Base-by-base conservation (phyloP, 805 yeast species). In the Metschnikowia lunata region DNA sequence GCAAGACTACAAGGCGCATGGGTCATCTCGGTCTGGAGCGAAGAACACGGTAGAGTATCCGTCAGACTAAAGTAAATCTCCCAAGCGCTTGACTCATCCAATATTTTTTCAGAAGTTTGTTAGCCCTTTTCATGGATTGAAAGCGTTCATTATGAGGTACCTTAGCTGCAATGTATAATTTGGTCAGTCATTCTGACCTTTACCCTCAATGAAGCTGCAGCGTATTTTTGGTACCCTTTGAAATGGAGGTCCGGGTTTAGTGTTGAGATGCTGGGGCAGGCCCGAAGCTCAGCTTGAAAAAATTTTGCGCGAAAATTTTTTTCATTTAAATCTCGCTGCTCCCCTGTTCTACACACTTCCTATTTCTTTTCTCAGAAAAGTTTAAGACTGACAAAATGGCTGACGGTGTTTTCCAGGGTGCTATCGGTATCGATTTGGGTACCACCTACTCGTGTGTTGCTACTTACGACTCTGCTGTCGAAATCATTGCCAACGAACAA, bases 341-440 rank as follows among this genome's bases (percentile, higher is more conserved):
- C 42, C 51, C 52, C 50, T 34, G 45, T 38, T 39, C 39, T 46
- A 36, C 42, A 45, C 40, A 39, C 49, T 42, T 35, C 40, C 26
- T 36, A 36, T 45, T 44, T 40, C 47, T 46, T 46, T 49, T 46
- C 52, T 43, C 40, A 36, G 39, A 38, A 41, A 48, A 45, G 47
- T 41, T 39, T 40, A 45, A 41, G 37, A 32, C 39, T 46, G 44
- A 42, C 44, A 52, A 45, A 51, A 60, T 60, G 55, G 64, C 64
- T 52, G 61, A 60, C 64, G 64, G 64, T 58, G 60, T 60, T 51
- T 54, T 54, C 56, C 57, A 51, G 57, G 55, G 56, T 47, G 75
- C 75, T 67, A 71, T 71, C 62, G 76, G 76, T 69, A 71, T 71
- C 69, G 76, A 71, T 69, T 71, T 71, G 69, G 76, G 76, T 71